A percentile compares a stretch with the other conserved stretches of the same genome.
phyloP scores from a whole-genome alignment of 1,284 basidiomycete genomes.

The Apiotrichum montevideense region DNA sequence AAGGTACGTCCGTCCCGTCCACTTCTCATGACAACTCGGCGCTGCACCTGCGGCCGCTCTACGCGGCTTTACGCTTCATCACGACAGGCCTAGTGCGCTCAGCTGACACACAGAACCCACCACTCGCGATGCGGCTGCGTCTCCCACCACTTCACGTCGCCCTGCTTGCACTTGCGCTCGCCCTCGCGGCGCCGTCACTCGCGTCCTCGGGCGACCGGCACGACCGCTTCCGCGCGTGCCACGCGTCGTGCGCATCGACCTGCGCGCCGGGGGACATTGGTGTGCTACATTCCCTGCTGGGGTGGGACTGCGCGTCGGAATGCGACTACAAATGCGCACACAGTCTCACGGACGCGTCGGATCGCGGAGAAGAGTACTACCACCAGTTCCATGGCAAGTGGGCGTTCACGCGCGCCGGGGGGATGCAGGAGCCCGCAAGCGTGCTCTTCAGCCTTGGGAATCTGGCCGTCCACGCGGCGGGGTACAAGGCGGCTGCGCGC shows the following conservation, averaged over 20 bases:
- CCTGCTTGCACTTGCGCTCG: background rate
- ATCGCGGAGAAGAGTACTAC: slow-evolving; percentile 43
- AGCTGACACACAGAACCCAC: no score
- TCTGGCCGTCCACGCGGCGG: slow-evolving; percentile 63
- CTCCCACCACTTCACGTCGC: background rate
- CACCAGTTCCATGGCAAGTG: slow-evolving; percentile 94
- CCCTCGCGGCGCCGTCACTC: slow-evolving; percentile 13
- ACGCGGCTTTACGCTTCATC: no score
- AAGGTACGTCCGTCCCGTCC: no score
- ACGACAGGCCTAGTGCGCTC: no score
- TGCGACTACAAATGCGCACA: slow-evolving; percentile 90
- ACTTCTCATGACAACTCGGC: no score
- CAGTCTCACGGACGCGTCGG: slow-evolving; percentile 61
- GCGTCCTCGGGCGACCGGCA: slow-evolving; percentile 60
- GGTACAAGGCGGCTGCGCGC: slow-evolving; percentile 53
- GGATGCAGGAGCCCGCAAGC: slow-evolving; percentile 90
- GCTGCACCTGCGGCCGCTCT: no score
- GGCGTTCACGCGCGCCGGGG: slow-evolving; percentile 80
- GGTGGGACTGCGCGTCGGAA: slow-evolving; percentile 73
- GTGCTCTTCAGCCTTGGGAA: slow-evolving; percentile 85
- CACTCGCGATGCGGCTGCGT: background rate
- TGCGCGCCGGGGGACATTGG: slow-evolving; percentile 51
- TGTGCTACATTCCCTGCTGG: slow-evolving; percentile 51
- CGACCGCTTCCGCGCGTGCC: slow-evolving; percentile 54
- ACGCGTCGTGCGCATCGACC: slow-evolving; percentile 39